A percentile compares a stretch with the other conserved stretches of the same genome.
These are phyloP conservation scores for Scedosporium dehoogii DNA, from an alignment of 2,329 filamentous ascomycete species.

Conservation along the genomic window DNA sequence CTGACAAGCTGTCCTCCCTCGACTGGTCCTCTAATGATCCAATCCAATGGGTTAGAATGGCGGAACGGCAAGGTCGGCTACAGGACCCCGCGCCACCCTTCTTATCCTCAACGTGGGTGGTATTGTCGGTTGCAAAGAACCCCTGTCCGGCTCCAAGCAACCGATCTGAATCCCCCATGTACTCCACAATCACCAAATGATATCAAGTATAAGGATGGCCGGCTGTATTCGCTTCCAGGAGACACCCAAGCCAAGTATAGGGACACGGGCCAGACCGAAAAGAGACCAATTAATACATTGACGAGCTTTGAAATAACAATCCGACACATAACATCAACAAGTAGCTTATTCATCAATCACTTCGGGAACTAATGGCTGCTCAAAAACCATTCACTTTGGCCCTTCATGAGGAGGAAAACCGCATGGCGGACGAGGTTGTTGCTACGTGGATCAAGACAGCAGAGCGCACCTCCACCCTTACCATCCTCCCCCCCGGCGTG, in stretches of 20 bases:
- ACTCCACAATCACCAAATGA: background rate
- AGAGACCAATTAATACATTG: background rate
- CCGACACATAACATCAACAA: background rate
- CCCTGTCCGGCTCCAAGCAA: background rate
- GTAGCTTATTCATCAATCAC: background rate
- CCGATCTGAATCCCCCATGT: background rate
- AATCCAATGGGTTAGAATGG: background rate
- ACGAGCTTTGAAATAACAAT: background rate
- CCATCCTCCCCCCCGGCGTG: background rate
- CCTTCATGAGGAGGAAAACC: background rate
- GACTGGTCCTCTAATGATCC: too few relatives aligned
- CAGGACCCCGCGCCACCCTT: background rate
- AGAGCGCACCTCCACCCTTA: background rate
- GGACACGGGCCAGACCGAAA: background rate
- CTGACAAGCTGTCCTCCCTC: background rate
- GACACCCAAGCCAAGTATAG: background rate
- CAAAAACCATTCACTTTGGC: background rate
- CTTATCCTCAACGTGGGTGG: background rate
- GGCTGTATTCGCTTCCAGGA: background rate
- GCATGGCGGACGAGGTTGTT: slow-evolving; percentile 1
- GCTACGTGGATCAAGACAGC: slow-evolving; percentile 1
- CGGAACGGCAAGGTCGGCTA: background rate
- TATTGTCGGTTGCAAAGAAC: background rate
- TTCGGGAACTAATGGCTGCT: background rate
- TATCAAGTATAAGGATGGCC: slow-evolving; percentile 1